A percentile compares a stretch with the other conserved stretches of the same genome.
phyloP scores from a whole-genome alignment of 2,329 filamentous ascomycete species.

The Cladosporium sp. region DNA sequence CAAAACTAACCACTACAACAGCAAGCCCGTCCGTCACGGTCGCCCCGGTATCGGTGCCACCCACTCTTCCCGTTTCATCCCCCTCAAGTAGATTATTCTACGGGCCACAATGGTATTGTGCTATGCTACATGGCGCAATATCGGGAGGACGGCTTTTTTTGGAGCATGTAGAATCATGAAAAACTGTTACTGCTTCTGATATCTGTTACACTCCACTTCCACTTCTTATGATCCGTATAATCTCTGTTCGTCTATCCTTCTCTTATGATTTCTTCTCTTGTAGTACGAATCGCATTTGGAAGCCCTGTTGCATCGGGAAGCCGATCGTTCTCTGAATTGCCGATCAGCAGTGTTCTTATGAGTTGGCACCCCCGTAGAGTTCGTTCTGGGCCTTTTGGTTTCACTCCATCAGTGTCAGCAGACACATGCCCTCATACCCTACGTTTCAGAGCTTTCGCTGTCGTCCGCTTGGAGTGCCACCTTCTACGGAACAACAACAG shows the following conservation, averaged over 20 bases:
- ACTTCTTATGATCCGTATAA: neutral
- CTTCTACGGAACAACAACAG: too few species aligned
- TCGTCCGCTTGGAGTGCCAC: too few species aligned
- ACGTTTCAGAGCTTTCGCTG: too few species aligned
- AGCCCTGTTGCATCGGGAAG: too few species aligned
- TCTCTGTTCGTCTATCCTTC: neutral
- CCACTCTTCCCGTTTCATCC: constrained; percentile 99
- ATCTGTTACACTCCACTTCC: neutral
- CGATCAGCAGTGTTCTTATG: too few species aligned
- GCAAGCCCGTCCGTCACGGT: constrained; percentile 99
- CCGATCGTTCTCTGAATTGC: too few species aligned
- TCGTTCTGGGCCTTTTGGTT: too few species aligned
- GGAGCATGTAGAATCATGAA: constrained; percentile 12
- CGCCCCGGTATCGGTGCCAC: constrained; percentile 99
- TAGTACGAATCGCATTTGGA: too few species aligned
- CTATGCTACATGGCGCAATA: constrained; percentile 1
- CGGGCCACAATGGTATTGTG: constrained; percentile 2
- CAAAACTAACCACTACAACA: constrained; percentile 52
- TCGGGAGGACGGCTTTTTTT: constrained; percentile 7
- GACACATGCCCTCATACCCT: too few species aligned
- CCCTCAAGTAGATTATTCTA: constrained; percentile 72
- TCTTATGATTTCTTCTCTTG: too few species aligned
- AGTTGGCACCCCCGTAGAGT: too few species aligned
- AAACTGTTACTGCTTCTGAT: constrained; percentile 11
- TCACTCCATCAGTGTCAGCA: too few species aligned